Evolutionary conservation across 1,284 basidiomycete genomes (phyloP).

Genomic region (Leccinum subrobustum): DNA sequence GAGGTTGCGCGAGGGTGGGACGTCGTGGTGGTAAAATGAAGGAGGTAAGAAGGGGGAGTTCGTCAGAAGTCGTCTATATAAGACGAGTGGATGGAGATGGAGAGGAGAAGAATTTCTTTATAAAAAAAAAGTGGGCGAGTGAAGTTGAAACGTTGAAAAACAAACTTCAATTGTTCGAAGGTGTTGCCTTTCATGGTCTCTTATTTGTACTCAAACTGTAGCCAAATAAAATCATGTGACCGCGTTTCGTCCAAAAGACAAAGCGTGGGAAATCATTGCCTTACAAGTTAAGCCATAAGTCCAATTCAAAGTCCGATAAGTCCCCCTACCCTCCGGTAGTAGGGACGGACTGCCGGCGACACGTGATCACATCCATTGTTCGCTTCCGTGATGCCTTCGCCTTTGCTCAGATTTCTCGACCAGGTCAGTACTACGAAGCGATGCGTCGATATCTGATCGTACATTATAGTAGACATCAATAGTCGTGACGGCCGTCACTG

Average conservation of each 20-base stretch:
- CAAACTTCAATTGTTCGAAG: constrained; percentile 29
- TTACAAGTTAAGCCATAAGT: no score
- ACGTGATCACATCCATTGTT: constrained; percentile 13
- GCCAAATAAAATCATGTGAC: constrained; percentile 35
- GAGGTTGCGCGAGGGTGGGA: constrained; percentile 55
- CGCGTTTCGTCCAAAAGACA: constrained; percentile 26
- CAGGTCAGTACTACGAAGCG: constrained; percentile 28
- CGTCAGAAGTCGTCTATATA: constrained; percentile 14
- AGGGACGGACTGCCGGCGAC: neutral
- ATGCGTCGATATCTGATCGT: constrained; percentile 9
- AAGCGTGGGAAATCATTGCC: no score
- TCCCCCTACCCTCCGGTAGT: no score
- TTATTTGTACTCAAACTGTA: constrained; percentile 32
- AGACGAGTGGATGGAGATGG: constrained; percentile 21
- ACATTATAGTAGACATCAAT: constrained; percentile 24
- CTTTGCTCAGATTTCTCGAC: constrained; percentile 31
- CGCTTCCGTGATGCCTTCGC: constrained; percentile 1
- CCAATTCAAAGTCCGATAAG: no score
- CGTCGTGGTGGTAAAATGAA: constrained; percentile 65
- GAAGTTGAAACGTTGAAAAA: constrained; percentile 33
- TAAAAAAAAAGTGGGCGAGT: constrained; percentile 11
- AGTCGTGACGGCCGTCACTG: constrained; percentile 58
- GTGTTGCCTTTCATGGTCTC: constrained; percentile 23
- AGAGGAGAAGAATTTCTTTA: constrained; percentile 11
- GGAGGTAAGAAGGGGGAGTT: constrained; percentile 13